Conservation (phyloP, 192 early-diverging fungal species). For the Entomortierella beljakovae region DNA sequence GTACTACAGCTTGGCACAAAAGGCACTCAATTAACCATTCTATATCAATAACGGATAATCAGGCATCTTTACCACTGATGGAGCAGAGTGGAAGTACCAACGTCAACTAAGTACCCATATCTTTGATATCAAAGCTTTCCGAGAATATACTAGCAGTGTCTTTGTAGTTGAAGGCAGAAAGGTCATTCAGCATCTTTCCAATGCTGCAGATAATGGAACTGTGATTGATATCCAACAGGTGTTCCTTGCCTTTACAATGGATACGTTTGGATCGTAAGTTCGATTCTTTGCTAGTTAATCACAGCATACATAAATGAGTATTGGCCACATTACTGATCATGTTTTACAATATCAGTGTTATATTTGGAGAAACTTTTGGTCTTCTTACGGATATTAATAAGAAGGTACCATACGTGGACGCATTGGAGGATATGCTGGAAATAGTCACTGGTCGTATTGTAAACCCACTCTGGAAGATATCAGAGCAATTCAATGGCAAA, state of each 20-base stretch:
- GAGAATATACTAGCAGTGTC: constrained; percentile 18
- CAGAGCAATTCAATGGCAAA: constrained; percentile 10
- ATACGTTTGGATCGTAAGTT: constrained; percentile 21
- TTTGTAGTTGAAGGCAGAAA: constrained; percentile 14
- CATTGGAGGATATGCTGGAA: constrained; percentile 57
- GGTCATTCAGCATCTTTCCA: constrained; percentile 6
- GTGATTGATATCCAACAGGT: constrained; percentile 51
- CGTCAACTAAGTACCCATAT: not conserved
- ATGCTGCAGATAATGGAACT: constrained; percentile 16
- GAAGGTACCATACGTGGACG: constrained; percentile 41
- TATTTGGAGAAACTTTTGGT: constrained; percentile 12
- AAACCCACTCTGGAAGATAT: constrained; percentile 20
- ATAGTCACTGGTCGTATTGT: constrained; percentile 16
- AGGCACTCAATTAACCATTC: not conserved
- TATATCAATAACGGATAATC: not conserved
- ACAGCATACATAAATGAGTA: not conserved
- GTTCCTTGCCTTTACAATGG: constrained; percentile 48
- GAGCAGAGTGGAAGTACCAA: constrained; percentile 3
- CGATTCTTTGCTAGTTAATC: not conserved
- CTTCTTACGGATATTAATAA: not conserved
- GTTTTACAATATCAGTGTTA: too few relatives aligned
- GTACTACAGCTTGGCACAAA: not conserved
- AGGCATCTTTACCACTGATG: constrained; percentile 13
- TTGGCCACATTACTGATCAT: too few relatives aligned
- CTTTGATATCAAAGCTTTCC: constrained; percentile 18